These are phyloP conservation scores for Rosa chinensis DNA, from an alignment of 306 rosid species.

Conservation along the genomic window DNA sequence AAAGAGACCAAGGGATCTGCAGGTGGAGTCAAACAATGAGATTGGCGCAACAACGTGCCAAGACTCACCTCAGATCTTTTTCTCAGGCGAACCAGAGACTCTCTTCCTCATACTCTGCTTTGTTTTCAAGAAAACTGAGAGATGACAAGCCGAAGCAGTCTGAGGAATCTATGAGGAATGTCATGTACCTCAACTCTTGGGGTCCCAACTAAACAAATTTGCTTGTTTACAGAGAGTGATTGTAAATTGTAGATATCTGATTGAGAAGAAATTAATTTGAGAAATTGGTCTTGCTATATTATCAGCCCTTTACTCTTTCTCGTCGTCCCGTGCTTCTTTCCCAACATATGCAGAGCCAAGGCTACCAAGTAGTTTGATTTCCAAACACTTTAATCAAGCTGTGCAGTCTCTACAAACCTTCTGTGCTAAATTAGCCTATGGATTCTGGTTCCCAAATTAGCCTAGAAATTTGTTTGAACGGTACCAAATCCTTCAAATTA, in stretches of 20 bases:
- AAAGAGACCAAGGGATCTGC: conserved; percentile 70
- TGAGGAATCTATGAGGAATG: conserved; percentile 66
- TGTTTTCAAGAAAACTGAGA: conserved; percentile 27
- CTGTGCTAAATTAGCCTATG: too few species aligned
- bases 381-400: neutral
- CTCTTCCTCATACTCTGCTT: conserved; percentile 36
- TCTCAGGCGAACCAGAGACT: conserved; percentile 35
- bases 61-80: conserved; percentile 30
- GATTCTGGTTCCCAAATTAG: too few species aligned
- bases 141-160: conserved; percentile 50
- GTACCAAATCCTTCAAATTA: too few species aligned
- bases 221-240: neutral
- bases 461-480: too few species aligned
- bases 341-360: too few species aligned
- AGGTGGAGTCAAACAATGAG: conserved; percentile 39
- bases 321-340: neutral
- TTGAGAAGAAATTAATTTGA: neutral
- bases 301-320: neutral
- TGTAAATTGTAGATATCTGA: neutral
- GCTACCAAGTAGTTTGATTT: too few species aligned
- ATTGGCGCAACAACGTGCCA: conserved; percentile 35
- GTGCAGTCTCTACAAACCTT: too few species aligned
- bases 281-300: neutral
- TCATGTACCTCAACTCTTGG: conserved; percentile 68
- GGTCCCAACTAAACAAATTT: conserved; percentile 32